Evolutionary conservation across 2,329 filamentous ascomycete species (phyloP), one percentile per base, ranked within the genome.

Genomic region (Colletotrichum sp.): DNA sequence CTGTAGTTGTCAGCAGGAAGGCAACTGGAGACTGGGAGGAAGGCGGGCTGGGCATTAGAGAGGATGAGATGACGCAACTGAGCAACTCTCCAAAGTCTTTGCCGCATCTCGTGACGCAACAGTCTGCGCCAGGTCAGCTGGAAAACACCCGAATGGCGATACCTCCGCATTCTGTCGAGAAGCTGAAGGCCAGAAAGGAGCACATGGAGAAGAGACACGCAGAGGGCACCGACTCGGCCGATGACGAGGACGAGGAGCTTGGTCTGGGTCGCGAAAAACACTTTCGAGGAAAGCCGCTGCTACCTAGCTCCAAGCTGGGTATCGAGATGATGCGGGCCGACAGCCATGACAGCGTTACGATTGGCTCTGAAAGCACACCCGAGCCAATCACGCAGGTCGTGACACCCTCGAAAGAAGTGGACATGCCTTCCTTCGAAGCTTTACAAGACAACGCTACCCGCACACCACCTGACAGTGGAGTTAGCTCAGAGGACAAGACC

Each of bases 261-360:
- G 96, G 95, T 9, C 88, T 80, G 2, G 80, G 79, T 3, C 79
- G 82, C 30, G 84, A 85, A 10, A 84, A 83, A 86, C 85, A 94
- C 84, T 83, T 87, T 55, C 87, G 90, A 48, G 87, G 86, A 75
- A 92, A 92, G 78, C 85, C 87, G 18, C 88, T 89, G 48, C 89
- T 94, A 28, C 93, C 94, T 15, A 94, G 94, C 70, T 98, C 96
- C 1, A 98, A 98, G 84, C 90, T 99, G 3, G 96, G 96, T 3
- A 97, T 96, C 66, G 96, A 99, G 84, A 98, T 99, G 96, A 96
- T 98, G 95, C 93, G 96, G 64, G 98, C 96, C 24, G 98, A 98
- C 83, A 98, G 95, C 81, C 94, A 96, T 80, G 96, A 98, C 65
- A 98, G 96, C 81, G 91, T 95, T 71, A 87, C 87, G 2, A 68